Evolutionary conservation across 768 basidiomycete genomes (phyloP).

Genomic region (Rhizopogon vesiculosus): DNA sequence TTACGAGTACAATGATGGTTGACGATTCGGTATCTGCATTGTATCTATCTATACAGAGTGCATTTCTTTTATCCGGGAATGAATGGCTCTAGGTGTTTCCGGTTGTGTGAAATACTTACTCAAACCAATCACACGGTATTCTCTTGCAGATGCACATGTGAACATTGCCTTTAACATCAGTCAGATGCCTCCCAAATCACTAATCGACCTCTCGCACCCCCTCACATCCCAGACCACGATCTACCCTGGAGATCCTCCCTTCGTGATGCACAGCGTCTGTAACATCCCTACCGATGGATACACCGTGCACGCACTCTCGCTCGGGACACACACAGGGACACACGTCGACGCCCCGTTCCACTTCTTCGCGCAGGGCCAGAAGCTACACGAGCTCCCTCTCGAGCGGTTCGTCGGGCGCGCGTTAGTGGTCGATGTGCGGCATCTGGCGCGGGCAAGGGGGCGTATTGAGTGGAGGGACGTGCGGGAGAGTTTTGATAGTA

Average conservation of each 20-base stretch:
- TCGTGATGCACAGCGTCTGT: conserved; percentile 17
- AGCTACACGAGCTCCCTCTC: conserved; percentile 56
- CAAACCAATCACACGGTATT: background rate
- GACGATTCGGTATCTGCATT: background rate
- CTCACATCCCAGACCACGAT: conserved; percentile 16
- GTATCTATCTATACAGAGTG: conserved; percentile 1
- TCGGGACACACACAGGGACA: conserved; percentile 73
- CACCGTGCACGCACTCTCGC: conserved; percentile 33
- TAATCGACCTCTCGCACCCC: conserved; percentile 24
- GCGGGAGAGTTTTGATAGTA: background rate
- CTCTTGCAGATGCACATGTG: background rate
- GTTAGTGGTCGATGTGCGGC: conserved; percentile 49
- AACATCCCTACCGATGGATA: conserved; percentile 11
- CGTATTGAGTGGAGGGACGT: conserved; percentile 49
- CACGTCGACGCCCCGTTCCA: conserved; percentile 79
- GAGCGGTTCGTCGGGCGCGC: conserved; percentile 50
- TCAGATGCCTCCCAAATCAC: conserved; percentile 13
- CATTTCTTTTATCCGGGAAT: background rate
- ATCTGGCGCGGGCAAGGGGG: conserved; percentile 34
- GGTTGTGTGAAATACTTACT: background rate
- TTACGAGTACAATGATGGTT: conserved; percentile 64
- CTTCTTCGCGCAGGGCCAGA: conserved; percentile 53
- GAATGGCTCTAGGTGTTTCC: background rate
- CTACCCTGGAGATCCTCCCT: conserved; percentile 25
- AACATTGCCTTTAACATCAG: background rate